Conservation (phyloP, 1,284 basidiomycete species). For the Microstroma glucosiphilum region DNA sequence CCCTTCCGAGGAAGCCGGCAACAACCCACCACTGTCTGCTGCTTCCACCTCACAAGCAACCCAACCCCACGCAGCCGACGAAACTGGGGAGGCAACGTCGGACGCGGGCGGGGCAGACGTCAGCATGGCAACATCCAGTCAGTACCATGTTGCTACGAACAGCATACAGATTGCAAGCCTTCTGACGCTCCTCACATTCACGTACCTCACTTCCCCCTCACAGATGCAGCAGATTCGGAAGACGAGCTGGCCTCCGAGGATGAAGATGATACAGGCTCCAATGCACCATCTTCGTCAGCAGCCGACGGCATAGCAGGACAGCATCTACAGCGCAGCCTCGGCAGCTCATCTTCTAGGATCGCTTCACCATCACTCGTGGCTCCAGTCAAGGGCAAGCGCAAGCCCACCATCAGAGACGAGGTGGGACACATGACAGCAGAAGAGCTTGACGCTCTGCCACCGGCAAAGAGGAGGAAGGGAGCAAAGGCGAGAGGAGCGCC, state of each 20-base stretch:
- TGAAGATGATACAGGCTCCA: neutral
- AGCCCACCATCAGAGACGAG: neutral
- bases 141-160: neutral
- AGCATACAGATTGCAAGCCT: neutral
- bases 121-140: conserved; percentile 2
- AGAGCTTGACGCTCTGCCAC: conserved; percentile 45
- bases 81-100: neutral
- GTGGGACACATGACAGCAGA: conserved; percentile 25
- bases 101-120: conserved; percentile 2
- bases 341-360: neutral
- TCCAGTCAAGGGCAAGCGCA: conserved; percentile 1
- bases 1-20: neutral
- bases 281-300: conserved; percentile 1
- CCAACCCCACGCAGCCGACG: neutral
- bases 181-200: neutral
- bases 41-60: neutral
- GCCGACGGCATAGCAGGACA: neutral
- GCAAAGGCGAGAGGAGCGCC: conserved; percentile 44
- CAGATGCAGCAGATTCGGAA: conserved; percentile 1
- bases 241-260: conserved; percentile 2
- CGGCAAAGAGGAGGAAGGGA: conserved; percentile 43
- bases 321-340: neutral
- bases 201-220: neutral
- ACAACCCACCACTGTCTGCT: neutral
- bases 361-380: neutral